Conservation (phyloP, 2,329 filamentous ascomycete genomes). For the Paraconiothyrium sp. region DNA sequence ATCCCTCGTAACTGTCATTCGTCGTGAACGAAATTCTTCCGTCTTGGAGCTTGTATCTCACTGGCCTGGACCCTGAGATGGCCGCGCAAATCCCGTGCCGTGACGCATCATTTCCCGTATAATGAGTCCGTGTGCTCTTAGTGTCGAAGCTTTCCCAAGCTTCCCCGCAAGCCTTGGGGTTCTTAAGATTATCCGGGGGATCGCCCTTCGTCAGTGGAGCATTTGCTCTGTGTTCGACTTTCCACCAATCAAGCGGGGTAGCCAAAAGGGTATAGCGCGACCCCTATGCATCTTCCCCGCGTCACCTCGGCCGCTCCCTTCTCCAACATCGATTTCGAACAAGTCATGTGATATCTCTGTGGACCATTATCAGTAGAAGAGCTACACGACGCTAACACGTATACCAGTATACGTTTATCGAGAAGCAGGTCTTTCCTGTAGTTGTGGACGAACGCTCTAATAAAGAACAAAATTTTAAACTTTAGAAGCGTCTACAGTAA, state of each 20-base stretch:
- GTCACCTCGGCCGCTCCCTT: background rate
- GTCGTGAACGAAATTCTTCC: conserved; percentile 18
- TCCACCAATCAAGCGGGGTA: background rate
- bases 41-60: conserved; percentile 19
- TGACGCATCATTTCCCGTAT: conserved; percentile 7
- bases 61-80: background rate
- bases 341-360: background rate
- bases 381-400: no score
- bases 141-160: conserved; percentile 14
- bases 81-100: background rate
- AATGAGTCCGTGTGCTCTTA: background rate
- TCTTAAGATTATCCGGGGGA: conserved; percentile 13
- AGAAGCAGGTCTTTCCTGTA: no score
- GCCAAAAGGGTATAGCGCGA: background rate
- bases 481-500: no score
- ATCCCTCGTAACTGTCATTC: conserved; percentile 9
- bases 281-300: background rate
- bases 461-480: no score
- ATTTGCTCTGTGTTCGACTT: background rate
- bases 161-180: conserved; percentile 17
- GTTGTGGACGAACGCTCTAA: no score
- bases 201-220: conserved; percentile 5
- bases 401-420: no score
- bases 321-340: background rate
- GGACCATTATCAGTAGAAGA: background rate